These are phyloP conservation scores for Dictyostelium citrinum DNA, from an alignment of 78 protist genomes.

Conservation along the genomic window DNA sequence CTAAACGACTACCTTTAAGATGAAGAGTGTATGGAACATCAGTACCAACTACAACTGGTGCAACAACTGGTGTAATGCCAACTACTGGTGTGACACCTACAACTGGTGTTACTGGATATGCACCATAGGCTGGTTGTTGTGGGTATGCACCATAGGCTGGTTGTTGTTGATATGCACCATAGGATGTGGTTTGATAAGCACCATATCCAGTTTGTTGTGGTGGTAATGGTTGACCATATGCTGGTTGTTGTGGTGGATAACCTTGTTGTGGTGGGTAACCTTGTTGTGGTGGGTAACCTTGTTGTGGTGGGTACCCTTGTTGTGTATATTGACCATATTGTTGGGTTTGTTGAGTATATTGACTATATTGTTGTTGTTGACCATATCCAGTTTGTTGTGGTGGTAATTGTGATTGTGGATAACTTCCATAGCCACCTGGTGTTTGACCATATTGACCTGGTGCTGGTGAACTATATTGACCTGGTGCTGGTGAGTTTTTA, in stretches of 20 bases:
- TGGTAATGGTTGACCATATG: conserved; percentile 37
- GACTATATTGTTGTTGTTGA: conserved; percentile 17
- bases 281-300: background rate
- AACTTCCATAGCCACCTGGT: background rate
- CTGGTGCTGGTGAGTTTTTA: background rate
- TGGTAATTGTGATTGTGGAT: conserved; percentile 3
- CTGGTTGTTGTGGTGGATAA: conserved; percentile 16
- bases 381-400: conserved; percentile 27
- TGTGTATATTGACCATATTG: background rate
- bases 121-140: background rate
- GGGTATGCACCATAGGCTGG: background rate
- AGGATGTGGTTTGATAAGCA: background rate
- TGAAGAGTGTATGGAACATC: conserved; percentile 37
- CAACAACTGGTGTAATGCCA: background rate
- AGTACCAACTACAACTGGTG: background rate
- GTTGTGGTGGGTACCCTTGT: conserved; percentile 24
- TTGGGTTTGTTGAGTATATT: background rate
- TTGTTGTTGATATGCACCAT: conserved; percentile 1
- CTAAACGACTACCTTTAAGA: conserved; percentile 38
- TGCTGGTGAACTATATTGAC: background rate
- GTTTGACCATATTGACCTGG: conserved; percentile 58
- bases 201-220: conserved; percentile 31
- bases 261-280: conserved; percentile 11
- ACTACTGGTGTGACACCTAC: background rate
- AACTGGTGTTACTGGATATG: conserved; percentile 1